Evolutionary conservation across 768 basidiomycete species (phyloP).

Genomic region (Agrocybe chaxingu): DNA sequence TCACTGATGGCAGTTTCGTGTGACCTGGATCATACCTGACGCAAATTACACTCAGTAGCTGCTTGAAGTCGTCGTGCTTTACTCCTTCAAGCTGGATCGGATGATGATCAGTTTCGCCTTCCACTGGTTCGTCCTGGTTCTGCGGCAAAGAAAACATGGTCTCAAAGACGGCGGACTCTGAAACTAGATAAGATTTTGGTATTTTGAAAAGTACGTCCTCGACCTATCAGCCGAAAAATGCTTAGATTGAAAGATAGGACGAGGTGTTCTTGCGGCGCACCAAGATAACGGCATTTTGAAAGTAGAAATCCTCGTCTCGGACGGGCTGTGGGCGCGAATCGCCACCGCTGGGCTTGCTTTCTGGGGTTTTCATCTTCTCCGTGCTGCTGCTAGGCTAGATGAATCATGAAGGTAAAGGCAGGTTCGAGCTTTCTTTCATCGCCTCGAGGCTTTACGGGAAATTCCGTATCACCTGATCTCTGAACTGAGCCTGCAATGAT

Average conservation of each 20-base stretch:
- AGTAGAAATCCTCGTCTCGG: constrained; percentile 17
- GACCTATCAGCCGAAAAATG: constrained; percentile 21
- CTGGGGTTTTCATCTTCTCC: background rate
- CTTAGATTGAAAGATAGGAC: background rate
- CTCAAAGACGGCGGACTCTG: constrained; percentile 30
- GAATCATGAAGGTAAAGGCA: no score
- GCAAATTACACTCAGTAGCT: constrained; percentile 1
- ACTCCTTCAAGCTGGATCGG: constrained; percentile 26
- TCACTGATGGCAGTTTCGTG: background rate
- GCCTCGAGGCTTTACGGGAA: no score
- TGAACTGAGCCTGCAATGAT: no score
- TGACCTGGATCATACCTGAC: background rate
- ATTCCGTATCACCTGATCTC: no score
- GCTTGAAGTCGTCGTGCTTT: constrained; percentile 4
- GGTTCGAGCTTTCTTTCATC: no score
- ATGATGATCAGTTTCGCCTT: constrained; percentile 25
- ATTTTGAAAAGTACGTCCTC: constrained; percentile 36
- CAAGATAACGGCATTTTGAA: constrained; percentile 6
- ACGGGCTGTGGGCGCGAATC: background rate
- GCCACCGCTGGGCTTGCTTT: background rate
- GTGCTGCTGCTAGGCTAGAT: background rate
- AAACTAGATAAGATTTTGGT: constrained; percentile 30
- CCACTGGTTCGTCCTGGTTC: constrained; percentile 9
- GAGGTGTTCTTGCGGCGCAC: background rate
- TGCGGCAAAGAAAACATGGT: constrained; percentile 29